Evolutionary conservation across 805 yeast species (phyloP), one percentile per base, ranked within the genome.

Genomic region (Spathaspora girioi): DNA sequence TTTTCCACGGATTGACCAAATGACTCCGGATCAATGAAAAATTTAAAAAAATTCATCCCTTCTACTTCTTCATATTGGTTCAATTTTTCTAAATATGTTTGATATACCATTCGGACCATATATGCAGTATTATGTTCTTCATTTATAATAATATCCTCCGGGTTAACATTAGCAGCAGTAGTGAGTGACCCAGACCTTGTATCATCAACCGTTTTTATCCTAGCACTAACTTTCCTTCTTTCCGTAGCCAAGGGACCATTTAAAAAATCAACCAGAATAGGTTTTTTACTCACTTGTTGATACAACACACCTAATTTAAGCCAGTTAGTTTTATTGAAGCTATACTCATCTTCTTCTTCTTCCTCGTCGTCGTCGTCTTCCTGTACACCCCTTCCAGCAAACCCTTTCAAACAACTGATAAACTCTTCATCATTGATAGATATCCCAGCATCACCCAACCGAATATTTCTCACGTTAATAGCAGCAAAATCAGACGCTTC

Each of bases 1-100:
- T 89, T 90, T 64, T 93, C 97, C 2, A 92, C 84, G 1, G 91
- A 80, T 63, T 86, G 91, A 0, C 87, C 74, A 66, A 86, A 92
- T 6, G 93, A 85, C 14, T 69, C 54, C 0, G 97, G 97, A 63
- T 93, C 84, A 17, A 92, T 71, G 47, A 89, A 79, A 57, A 87
- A 84, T 54, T 76, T 72, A 61, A 81, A 89, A 45, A 91, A 70
- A 50, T 81, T 81, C 8, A 90, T 73, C 0, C 65, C 67, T 0
- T 68, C 70, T 23, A 4, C 26, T 23, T 47, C 56, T 1, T 65
- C 62, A 8, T 64, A 59, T 18, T 57, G 61, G 6, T 56, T 49
- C 5, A 54, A 59, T 18, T 57, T 62, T 7, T 56, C 50, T 5
- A 54, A 48, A 43, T 82, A 67, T 3, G 70, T 63, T 43, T 68